Conservation (phyloP, 1,284 basidiomycete genomes). For the Amylostereum areolatum region DNA sequence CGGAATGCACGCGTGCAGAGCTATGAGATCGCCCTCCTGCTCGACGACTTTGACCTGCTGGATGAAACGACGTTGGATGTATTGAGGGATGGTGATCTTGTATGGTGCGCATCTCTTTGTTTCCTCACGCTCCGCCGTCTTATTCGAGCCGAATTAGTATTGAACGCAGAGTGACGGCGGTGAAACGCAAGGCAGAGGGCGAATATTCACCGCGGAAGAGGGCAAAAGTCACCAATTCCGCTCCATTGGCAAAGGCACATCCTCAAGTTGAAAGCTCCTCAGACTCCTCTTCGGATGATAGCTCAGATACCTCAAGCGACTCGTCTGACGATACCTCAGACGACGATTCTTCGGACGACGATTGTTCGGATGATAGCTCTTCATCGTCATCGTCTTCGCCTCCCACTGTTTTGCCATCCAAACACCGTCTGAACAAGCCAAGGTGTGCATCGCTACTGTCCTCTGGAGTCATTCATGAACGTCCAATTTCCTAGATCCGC, state of each 20-base stretch:
- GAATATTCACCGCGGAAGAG: constrained; percentile 5
- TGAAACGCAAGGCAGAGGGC: constrained; percentile 6
- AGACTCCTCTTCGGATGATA: constrained; percentile 14
- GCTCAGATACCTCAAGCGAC: constrained; percentile 10
- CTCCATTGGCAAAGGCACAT: not conserved
- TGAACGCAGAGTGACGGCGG: not conserved
- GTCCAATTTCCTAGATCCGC: constrained; percentile 9
- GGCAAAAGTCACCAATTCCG: not conserved
- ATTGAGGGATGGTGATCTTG: constrained; percentile 37
- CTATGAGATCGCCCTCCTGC: constrained; percentile 24
- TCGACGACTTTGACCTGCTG: constrained; percentile 42
- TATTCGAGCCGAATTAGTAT: not conserved
- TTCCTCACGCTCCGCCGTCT: not conserved
- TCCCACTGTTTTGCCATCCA: constrained; percentile 1
- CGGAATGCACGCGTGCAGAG: constrained; percentile 12
- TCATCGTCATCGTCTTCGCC: constrained; percentile 17
- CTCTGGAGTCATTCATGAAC: no score
- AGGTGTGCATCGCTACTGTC: no score
- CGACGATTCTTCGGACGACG: no score
- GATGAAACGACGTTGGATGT: constrained; percentile 30
- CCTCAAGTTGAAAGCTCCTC: constrained; percentile 9
- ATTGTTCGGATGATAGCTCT: constrained; percentile 14
- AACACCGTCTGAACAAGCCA: no score
- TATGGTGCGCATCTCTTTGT: constrained; percentile 26
- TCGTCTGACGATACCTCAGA: constrained; percentile 17